phyloP scores from a whole-genome alignment of 495 filamentous ascomycete species.

The Pseudevernia furfuracea region DNA sequence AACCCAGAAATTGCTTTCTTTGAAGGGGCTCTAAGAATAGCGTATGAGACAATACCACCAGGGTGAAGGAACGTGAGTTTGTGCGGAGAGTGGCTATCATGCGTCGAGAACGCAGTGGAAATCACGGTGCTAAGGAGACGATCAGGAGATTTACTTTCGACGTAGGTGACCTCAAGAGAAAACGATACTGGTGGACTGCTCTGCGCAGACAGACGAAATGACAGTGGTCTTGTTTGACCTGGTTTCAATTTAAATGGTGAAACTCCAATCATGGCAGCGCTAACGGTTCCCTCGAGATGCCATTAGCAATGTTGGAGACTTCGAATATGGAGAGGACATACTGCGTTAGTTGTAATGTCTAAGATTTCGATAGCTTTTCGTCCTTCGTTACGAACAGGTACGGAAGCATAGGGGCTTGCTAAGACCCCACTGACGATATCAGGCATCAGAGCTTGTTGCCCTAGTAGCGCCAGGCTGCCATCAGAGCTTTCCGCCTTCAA shows the following conservation, averaged over 20 bases:
- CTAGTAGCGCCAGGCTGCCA: slow-evolving; percentile 30
- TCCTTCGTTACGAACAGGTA: slow-evolving; percentile 43
- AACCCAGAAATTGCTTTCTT: slow-evolving; percentile 30
- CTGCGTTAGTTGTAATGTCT: slow-evolving; percentile 27
- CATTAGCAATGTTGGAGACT: slow-evolving; percentile 10
- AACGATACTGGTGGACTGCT: neutral
- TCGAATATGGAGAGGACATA: slow-evolving; percentile 29
- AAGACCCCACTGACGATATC: slow-evolving; percentile 42
- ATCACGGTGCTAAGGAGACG: slow-evolving; percentile 6
- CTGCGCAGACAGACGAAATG: slow-evolving; percentile 25
- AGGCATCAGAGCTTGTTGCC: slow-evolving; percentile 37
- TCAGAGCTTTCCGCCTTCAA: slow-evolving; percentile 31
- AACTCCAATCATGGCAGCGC: slow-evolving; percentile 22
- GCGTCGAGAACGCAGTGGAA: neutral
- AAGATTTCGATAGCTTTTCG: slow-evolving; percentile 33
- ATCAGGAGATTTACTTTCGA: neutral
- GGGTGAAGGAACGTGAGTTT: slow-evolving; percentile 53
- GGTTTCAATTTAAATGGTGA: slow-evolving; percentile 32
- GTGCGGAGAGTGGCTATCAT: slow-evolving; percentile 34
- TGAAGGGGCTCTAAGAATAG: slow-evolving; percentile 51
- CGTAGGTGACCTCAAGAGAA: slow-evolving; percentile 13
- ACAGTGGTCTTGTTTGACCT: slow-evolving; percentile 38
- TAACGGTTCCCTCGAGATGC: slow-evolving; percentile 15
- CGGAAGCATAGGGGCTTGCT: slow-evolving; percentile 40
- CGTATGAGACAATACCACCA: slow-evolving; percentile 51